Evolutionary conservation across 257 asterid genomes (phyloP), one percentile per base, ranked within the genome.

Genomic region (Fraxinus anomala): DNA sequence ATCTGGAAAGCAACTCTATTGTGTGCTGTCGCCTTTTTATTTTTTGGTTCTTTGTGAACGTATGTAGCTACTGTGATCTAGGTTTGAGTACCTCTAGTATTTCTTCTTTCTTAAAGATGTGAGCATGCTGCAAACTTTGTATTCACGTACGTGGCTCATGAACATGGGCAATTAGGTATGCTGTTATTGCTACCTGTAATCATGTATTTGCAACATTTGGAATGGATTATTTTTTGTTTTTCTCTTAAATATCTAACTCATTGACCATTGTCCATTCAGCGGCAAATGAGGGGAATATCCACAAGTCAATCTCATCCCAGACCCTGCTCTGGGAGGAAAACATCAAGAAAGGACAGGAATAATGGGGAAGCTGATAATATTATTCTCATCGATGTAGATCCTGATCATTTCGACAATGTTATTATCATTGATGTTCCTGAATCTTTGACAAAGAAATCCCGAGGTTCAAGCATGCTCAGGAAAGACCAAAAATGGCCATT

Each of bases 341-440:
- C 89, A 1, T 59, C 84, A 77, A 89, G 90, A 73, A 89, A 89
- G 85, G 84, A 89, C 82, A 73, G 76, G 80, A 87, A 79, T 81
- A 80, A 78, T 73, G 84, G 42, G 73, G 81, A 78, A 44, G 73
- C 80, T 77, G 87, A 88, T 74, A 70, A 87, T 66, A 83, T 87
- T 31, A 83, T 90, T 76, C 76, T 89, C 59, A 95, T 93, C 70
- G 99, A 95, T 67, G 88, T 82, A 3, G 97, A 92, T 70, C 69
- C 83, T 68, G 91, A 89, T 68, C 68, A 65, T 75, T 72, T 77
- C 6, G 87, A 87, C 65, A 81, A 87, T 77, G 88, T 89, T 36
- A 79, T 94, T 24, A 61, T 91, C 73, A 84, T 94, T 72, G 97
- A 94, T 73, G 81, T 77, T 74, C 94, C 96, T 71, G 93, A 90